A percentile compares a stretch with the other conserved stretches of the same genome.
Evolutionary conservation across 306 rosid genomes (phyloP).

Genomic region (Hippophae rhamnoides): DNA sequence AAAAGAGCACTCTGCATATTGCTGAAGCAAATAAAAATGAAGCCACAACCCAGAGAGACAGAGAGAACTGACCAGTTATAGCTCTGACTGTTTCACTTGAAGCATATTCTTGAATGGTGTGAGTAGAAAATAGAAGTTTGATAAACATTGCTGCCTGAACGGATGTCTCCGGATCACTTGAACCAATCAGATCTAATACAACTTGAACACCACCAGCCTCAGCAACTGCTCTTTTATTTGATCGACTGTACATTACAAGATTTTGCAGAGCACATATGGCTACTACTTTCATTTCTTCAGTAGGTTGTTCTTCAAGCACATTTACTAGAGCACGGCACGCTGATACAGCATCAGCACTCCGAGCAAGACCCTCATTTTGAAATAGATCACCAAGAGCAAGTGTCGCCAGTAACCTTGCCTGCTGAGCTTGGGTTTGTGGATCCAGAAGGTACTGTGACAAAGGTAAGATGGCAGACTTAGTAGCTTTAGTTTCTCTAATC

Average conservation of each 20-base stretch:
- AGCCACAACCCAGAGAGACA: conserved; percentile 2
- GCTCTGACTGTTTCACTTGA: conserved; percentile 98
- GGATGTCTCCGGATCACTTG: conserved; percentile 90
- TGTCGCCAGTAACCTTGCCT: conserved; percentile 90
- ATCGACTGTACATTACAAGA: conserved; percentile 94
- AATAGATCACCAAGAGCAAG: conserved; percentile 95
- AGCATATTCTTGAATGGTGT: conserved; percentile 98
- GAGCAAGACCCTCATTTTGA: conserved; percentile 93
- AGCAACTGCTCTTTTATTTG: conserved; percentile 96
- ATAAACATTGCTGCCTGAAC: conserved; percentile 95
- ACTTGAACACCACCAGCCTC: conserved; percentile 99
- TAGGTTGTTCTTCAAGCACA: conserved; percentile 98
- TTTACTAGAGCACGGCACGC: conserved; percentile 97
- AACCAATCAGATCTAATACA: conserved; percentile 89
- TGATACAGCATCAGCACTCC: conserved; percentile 87
- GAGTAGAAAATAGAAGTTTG: conserved; percentile 90
- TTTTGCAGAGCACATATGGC: conserved; percentile 97
- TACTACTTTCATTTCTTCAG: conserved; percentile 98
- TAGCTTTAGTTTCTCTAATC: conserved; percentile 90
- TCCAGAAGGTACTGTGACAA: conserved; percentile 96
- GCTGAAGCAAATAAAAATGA: too few relatives aligned
- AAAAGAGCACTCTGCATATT: too few relatives aligned
- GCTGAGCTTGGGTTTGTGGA: conserved; percentile 98
- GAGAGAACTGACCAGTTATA: conserved; percentile 68
- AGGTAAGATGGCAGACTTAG: conserved; percentile 79